Percentiles rank a stretch among this genome's conserved stretches.
phyloP scores from a whole-genome alignment of 2,329 filamentous ascomycete species.

The Colletotrichum musae region DNA sequence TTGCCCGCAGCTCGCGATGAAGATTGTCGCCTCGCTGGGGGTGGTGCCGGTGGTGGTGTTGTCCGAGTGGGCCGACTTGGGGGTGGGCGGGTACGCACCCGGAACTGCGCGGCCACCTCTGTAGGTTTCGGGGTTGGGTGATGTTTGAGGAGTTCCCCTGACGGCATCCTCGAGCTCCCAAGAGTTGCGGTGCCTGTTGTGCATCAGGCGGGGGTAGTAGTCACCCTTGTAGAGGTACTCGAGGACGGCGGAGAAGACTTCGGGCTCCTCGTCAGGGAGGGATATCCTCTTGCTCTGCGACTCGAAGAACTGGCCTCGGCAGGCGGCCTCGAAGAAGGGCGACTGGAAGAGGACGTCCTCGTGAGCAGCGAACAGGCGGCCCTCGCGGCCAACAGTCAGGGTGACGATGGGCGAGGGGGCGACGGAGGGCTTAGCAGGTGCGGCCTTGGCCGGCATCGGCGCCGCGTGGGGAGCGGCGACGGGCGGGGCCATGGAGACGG shows the following conservation, averaged over 20 bases:
- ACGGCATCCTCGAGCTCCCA: constrained; percentile 88
- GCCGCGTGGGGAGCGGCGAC: constrained; percentile 56
- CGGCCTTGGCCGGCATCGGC: constrained; percentile 63
- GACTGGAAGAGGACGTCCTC: constrained; percentile 91
- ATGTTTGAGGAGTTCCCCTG: constrained; percentile 60
- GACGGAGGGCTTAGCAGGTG: constrained; percentile 45
- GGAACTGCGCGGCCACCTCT: constrained; percentile 58
- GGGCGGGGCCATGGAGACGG: constrained; percentile 52
- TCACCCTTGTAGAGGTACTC: constrained; percentile 98
- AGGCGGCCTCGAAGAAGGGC: constrained; percentile 83
- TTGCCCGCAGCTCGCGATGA: constrained; percentile 80
- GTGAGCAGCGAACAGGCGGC: constrained; percentile 93
- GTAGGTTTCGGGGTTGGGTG: constrained; percentile 63
- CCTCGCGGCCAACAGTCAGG: constrained; percentile 85
- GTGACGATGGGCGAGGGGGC: constrained; percentile 83
- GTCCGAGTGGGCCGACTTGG: constrained; percentile 66
- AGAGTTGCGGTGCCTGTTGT: constrained; percentile 87
- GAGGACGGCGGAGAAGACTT: constrained; percentile 93
- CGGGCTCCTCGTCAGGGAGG: constrained; percentile 84
- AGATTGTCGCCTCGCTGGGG: constrained; percentile 82
- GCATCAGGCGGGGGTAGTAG: constrained; percentile 91
- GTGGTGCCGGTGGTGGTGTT: constrained; percentile 72
- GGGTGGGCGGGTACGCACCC: constrained; percentile 46
- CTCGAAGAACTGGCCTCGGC: constrained; percentile 79
- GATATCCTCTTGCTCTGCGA: constrained; percentile 83